Evolutionary conservation across 1,139 yeast species (phyloP).

Genomic region (Yarrowia galli): DNA sequence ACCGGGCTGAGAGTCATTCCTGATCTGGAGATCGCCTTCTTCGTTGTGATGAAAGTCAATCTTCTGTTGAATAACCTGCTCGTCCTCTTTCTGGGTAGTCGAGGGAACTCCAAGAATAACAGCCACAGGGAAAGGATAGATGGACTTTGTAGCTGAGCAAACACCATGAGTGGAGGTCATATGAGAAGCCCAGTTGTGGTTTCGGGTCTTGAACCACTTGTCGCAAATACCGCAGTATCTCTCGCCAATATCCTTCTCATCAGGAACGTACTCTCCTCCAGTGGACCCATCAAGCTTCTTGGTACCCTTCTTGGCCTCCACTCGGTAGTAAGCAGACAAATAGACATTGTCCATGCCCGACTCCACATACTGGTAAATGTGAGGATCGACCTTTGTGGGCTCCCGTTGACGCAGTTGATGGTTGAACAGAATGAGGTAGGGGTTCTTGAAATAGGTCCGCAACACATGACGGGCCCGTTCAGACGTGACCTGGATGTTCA

Average conservation of each 20-base stretch:
- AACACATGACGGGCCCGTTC: not conserved
- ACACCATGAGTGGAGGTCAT: slow-evolving; percentile 23
- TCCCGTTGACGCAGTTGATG: not conserved
- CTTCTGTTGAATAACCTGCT: not conserved
- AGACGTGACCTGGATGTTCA: slow-evolving; percentile 4
- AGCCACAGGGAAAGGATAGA: slow-evolving; percentile 13
- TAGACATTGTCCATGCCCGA: slow-evolving; percentile 19
- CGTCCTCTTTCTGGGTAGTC: slow-evolving; percentile 23
- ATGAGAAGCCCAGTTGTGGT: slow-evolving; percentile 33
- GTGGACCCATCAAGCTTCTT: not conserved
- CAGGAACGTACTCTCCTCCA: not conserved
- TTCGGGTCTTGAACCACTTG: slow-evolving; percentile 28
- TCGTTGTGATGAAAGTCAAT: not conserved
- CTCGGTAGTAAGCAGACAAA: slow-evolving; percentile 19
- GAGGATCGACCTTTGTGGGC: not conserved
- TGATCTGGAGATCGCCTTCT: slow-evolving; percentile 1
- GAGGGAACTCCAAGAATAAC: slow-evolving; percentile 11
- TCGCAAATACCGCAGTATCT: slow-evolving; percentile 13
- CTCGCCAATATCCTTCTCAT: slow-evolving; percentile 35
- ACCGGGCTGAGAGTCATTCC: not conserved
- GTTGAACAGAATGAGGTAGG: slow-evolving; percentile 15
- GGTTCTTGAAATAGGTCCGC: not conserved
- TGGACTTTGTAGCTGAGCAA: slow-evolving; percentile 18
- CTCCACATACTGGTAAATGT: slow-evolving; percentile 5
- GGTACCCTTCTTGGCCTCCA: not conserved